phyloP scores from a whole-genome alignment of 495 filamentous ascomycete genomes.

The Chaetomidium leptoderma region DNA sequence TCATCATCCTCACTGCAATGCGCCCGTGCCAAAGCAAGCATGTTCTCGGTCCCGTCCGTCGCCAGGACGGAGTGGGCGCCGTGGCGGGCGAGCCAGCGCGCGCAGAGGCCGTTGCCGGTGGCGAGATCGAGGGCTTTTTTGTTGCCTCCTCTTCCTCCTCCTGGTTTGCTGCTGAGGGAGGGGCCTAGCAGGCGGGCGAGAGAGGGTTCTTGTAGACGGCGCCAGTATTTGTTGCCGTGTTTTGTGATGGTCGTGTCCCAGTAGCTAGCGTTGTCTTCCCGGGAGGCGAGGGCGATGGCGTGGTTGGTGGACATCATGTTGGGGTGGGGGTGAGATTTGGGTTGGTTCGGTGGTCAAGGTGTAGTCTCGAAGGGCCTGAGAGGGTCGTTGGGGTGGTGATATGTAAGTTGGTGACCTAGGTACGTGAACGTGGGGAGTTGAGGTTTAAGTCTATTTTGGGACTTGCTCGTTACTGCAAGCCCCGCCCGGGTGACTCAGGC shows the following conservation, averaged over 20 bases:
- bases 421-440: too few species aligned
- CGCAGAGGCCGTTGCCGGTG: constrained; percentile 42
- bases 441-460: neutral
- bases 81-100: constrained; percentile 32
- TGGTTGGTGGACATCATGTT: constrained; percentile 1
- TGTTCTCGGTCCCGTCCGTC: constrained; percentile 35
- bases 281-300: constrained; percentile 30
- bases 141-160: too few species aligned
- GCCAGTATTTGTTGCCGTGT: constrained; percentile 41
- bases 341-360: neutral
- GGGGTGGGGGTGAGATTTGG: neutral
- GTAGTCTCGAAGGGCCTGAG: too few species aligned
- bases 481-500: neutral
- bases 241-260: constrained; percentile 39
- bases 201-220: constrained; percentile 34
- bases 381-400: neutral
- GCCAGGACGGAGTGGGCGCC: constrained; percentile 34
- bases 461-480: neutral
- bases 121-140: constrained; percentile 36
- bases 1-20: constrained; percentile 9
- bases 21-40: constrained; percentile 30
- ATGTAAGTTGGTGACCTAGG: neutral
- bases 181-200: constrained; percentile 31
- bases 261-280: constrained; percentile 35
- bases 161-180: too few species aligned